These are phyloP conservation scores for Kazachstania sp. DNA, from an alignment of 1,139 yeast genomes.

Conservation along the genomic window DNA sequence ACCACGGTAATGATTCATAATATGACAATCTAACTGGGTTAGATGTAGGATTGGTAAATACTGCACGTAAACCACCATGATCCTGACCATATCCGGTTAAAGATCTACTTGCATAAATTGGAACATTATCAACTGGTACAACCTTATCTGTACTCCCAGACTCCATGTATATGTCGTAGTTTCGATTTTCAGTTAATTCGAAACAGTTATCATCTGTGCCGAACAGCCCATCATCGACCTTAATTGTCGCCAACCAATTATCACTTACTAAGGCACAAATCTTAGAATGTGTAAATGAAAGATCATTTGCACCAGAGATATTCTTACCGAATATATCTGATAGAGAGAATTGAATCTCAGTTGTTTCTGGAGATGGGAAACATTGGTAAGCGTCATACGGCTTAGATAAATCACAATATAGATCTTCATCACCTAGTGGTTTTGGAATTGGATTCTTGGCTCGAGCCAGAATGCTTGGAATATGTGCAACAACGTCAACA, in stretches of 20 bases:
- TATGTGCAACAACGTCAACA: constrained; percentile 68
- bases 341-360: constrained; percentile 46
- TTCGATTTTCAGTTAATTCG: constrained; percentile 32
- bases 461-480: constrained; percentile 57
- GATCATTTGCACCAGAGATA: constrained; percentile 57
- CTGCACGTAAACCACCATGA: constrained; percentile 78
- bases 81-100: constrained; percentile 90
- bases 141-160: constrained; percentile 35
- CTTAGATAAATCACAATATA: constrained; percentile 64
- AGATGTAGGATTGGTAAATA: constrained; percentile 56
- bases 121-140: constrained; percentile 41
- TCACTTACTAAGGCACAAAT: constrained; percentile 40
- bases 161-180: constrained; percentile 36
- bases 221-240: constrained; percentile 24
- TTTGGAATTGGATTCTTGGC: constrained; percentile 66
- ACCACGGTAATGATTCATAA: constrained; percentile 90
- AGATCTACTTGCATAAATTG: constrained; percentile 71
- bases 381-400: constrained; percentile 57
- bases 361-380: constrained; percentile 59
- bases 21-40: constrained; percentile 47
- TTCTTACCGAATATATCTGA: constrained; percentile 60
- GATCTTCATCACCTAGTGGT: constrained; percentile 58
- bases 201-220: constrained; percentile 32
- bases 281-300: constrained; percentile 35
- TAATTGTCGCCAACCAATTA: constrained; percentile 39